Percentiles rank a stretch among this genome's conserved stretches.
These are phyloP conservation scores for Candida sonorensis DNA, from an alignment of 805 yeast genomes.

Conservation along the genomic window DNA sequence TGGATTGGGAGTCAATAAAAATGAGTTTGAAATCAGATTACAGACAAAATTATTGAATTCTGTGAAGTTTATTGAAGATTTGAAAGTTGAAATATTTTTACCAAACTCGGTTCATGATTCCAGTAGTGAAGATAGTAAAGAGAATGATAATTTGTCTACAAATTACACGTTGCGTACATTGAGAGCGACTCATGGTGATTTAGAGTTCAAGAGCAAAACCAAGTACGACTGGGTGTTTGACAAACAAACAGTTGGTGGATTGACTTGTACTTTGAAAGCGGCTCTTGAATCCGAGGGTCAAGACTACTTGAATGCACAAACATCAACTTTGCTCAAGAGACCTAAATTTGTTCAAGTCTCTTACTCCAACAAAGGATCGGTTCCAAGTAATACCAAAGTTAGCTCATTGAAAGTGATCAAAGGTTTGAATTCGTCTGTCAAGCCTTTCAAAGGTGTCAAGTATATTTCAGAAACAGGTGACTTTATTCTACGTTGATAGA, in stretches of 20 bases:
- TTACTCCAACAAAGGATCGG: conserved; percentile 57
- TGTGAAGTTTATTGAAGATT: conserved; percentile 41
- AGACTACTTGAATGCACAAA: no score
- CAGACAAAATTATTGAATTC: conserved; percentile 38
- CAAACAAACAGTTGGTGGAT: conserved; percentile 51
- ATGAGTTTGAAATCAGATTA: conserved; percentile 59
- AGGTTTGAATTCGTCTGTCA: conserved; percentile 54
- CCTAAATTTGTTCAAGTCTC: conserved; percentile 43
- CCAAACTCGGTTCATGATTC: conserved; percentile 11
- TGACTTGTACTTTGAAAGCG: conserved; percentile 64
- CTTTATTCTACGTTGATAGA: conserved; percentile 39
- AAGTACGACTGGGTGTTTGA: conserved; percentile 67
- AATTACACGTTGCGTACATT: conserved; percentile 42
- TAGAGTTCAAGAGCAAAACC: conserved; percentile 43
- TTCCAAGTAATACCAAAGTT: conserved; percentile 72
- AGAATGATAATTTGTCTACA: conserved; percentile 11
- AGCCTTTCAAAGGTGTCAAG: conserved; percentile 89
- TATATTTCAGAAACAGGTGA: conserved; percentile 64
- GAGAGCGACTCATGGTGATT: conserved; percentile 74
- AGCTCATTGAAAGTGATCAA: conserved; percentile 50
- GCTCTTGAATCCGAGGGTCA: conserved; percentile 9
- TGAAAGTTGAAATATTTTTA: conserved; percentile 33
- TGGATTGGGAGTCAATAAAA: conserved; percentile 43
- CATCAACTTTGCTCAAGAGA: no score
- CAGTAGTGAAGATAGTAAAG: neutral